These are phyloP conservation scores for Fusarium secorum DNA, from an alignment of 2,329 filamentous ascomycete species.

Conservation along the genomic window DNA sequence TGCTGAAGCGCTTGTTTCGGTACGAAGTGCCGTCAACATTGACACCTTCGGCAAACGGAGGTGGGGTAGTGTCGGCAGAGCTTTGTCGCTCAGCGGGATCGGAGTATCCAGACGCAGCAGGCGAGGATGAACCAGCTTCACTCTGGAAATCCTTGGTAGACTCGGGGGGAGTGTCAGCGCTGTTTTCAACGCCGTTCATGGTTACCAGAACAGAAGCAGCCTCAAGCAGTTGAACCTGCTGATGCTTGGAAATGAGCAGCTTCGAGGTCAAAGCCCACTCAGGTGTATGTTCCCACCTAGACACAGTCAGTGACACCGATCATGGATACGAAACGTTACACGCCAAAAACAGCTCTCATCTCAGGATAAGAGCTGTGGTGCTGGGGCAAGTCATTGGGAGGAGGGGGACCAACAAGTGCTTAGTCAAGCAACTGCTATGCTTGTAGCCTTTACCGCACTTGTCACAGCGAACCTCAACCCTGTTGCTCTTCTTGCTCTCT, in stretches of 20 bases:
- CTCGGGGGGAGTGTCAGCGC: conserved; percentile 67
- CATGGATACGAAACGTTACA: conserved; percentile 29
- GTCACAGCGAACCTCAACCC: conserved; percentile 90
- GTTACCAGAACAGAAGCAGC: conserved; percentile 94
- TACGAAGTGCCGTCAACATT: conserved; percentile 60
- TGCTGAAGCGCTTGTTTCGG: conserved; percentile 67
- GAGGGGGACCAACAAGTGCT: conserved; percentile 96
- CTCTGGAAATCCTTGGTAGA: conserved; percentile 75
- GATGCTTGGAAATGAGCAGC: conserved; percentile 97
- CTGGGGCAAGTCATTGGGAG: conserved; percentile 53
- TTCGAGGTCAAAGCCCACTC: conserved; percentile 98
- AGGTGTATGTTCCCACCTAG: conserved; percentile 98
- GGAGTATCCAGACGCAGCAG: conserved; percentile 81
- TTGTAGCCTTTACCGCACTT: conserved; percentile 99
- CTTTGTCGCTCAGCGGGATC: conserved; percentile 80
- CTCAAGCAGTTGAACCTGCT: conserved; percentile 97
- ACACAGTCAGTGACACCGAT: conserved; percentile 41
- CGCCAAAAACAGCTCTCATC: conserved; percentile 21
- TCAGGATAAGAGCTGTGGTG: conserved; percentile 43
- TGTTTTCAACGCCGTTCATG: conserved; percentile 72
- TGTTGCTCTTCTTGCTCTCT: conserved; percentile 83
- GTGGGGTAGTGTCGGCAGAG: conserved; percentile 92
- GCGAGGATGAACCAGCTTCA: conserved; percentile 83
- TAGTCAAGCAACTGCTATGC: conserved; percentile 99
- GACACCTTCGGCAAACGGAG: conserved; percentile 75